Evolutionary conservation across 306 rosid species (phyloP), one percentile per base, ranked within the genome.

Genomic region (Senna siamea): DNA sequence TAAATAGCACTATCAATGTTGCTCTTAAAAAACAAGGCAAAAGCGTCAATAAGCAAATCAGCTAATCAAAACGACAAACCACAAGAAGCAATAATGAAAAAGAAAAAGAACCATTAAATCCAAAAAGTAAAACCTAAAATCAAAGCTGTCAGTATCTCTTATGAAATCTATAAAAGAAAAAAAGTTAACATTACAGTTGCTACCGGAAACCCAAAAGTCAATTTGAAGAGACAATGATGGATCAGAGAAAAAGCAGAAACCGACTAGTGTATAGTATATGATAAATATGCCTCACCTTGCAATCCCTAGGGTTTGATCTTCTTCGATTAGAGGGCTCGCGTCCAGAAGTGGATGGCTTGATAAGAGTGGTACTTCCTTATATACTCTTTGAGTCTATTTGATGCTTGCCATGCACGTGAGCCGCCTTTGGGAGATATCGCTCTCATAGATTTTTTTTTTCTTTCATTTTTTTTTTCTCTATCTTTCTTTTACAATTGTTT

Each of bases 231-330:
- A 26, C n/a, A 47, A 30, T 0, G 63, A 57, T 57, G 2, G 19
- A 55, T 55, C 18, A 28, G 63, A 2, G 1, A 15, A 30, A 19
- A 26, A 26, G 30, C 30, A 26, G 30, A 26, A 26, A 26, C 2
- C 30, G 30, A n/a, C n/a, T n/a, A n/a, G n/a, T n/a, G n/a, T n/a
- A n/a, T n/a, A n/a, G n/a, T n/a, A n/a, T n/a, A n/a, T n/a, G n/a
- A n/a, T n/a, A n/a, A 44, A 65, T 20, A 18, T 11, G 5, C 4
- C 59, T 28, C 15, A 47, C 44, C 73, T 48, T 9, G 60, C 7
- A 47, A 68, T 30, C 70, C 40, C 72, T 46, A 28, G 72, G 47
- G 22, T 50, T 50, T 34, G 73, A 68, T 48, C 43, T 50, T 58
- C 15, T 23, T 17, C 34, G 14, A 28, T 5, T 30, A 19, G 44